Percentiles rank a stretch among this genome's conserved stretches.
phyloP scores from a whole-genome alignment of 108 stramenopile species.

The Conticribra weissflogii region DNA sequence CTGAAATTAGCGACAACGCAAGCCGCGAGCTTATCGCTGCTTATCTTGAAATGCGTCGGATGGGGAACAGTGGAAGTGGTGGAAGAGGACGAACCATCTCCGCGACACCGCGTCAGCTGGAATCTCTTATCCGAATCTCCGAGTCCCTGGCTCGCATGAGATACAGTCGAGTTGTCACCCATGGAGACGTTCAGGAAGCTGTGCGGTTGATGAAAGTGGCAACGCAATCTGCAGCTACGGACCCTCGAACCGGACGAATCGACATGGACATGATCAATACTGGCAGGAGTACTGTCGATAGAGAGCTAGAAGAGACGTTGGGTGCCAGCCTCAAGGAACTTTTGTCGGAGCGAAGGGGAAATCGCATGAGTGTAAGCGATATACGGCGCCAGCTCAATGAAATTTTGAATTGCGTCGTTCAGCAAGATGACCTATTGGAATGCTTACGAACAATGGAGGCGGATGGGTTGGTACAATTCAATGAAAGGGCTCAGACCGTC shows the following conservation, averaged over 20 bases:
- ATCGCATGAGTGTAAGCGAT: slow-evolving; percentile 68
- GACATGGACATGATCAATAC: slow-evolving; percentile 99
- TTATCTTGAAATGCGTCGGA: slow-evolving; percentile 93
- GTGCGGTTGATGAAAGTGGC: slow-evolving; percentile 96
- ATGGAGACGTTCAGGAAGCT: slow-evolving; percentile 91
- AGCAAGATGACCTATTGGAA: slow-evolving; percentile 66
- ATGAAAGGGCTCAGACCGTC: slow-evolving; percentile 81
- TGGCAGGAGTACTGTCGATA: slow-evolving; percentile 82
- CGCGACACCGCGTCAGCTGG: slow-evolving; percentile 98
- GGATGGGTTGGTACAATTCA: slow-evolving; percentile 81
- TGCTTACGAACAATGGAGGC: slow-evolving; percentile 74
- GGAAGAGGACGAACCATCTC: slow-evolving; percentile 90
- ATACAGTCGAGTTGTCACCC: slow-evolving; percentile 68
- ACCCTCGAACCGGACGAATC: slow-evolving; percentile 96
- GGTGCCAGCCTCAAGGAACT: slow-evolving; percentile 66
- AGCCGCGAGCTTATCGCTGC: slow-evolving; percentile 82
- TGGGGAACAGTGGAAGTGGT: slow-evolving; percentile 61
- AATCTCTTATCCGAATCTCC: slow-evolving; percentile 95
- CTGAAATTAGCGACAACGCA: slow-evolving; percentile 88
- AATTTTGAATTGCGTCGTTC: slow-evolving; percentile 50
- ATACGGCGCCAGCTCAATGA: slow-evolving; percentile 70
- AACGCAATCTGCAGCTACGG: slow-evolving; percentile 96
- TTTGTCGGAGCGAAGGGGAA: slow-evolving; percentile 66
- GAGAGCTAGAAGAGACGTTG: slow-evolving; percentile 72
- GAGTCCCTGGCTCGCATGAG: slow-evolving; percentile 95